A percentile compares a stretch with the other conserved stretches of the same genome.
Conservation (phyloP, 495 filamentous ascomycete genomes). For the Schizothecium vesticola region DNA sequence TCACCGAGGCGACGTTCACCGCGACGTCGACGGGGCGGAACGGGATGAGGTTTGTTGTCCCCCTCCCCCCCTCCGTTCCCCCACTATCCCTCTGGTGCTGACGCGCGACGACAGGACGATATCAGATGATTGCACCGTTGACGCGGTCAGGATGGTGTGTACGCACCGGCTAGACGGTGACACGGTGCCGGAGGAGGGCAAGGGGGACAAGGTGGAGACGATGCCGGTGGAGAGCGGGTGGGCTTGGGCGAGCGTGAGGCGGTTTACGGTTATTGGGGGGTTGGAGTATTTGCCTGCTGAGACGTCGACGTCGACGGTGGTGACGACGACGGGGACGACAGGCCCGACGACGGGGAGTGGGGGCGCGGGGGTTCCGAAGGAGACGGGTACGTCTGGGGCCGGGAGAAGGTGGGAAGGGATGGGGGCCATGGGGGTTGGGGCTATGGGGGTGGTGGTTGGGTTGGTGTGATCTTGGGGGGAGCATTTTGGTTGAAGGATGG, state of each 20-base stretch:
- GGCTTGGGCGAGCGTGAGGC: background rate
- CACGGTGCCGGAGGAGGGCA: background rate
- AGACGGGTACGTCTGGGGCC: background rate
- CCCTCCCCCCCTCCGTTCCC: too few relatives aligned
- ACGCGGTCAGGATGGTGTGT: background rate
- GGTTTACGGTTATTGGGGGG: background rate
- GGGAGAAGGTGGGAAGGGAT: background rate
- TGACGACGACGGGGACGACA: background rate
- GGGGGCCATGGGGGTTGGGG: background rate
- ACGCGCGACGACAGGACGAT: background rate
- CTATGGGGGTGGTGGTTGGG: background rate
- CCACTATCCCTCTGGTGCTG: background rate
- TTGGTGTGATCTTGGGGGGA: background rate
- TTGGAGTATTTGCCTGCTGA: background rate
- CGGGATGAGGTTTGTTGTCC: background rate
- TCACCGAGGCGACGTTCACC: background rate
- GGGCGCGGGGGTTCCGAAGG: background rate
- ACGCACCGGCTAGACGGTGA: background rate
- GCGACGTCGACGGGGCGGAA: background rate
- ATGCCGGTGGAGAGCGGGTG: background rate
- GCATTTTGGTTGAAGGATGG: background rate
- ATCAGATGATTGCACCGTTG: background rate
- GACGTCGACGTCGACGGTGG: background rate
- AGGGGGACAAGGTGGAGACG: background rate
- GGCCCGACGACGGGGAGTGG: background rate